Evolutionary conservation across 345 rosid species (phyloP).

Genomic region (Eucalyptus guilfoylei): DNA sequence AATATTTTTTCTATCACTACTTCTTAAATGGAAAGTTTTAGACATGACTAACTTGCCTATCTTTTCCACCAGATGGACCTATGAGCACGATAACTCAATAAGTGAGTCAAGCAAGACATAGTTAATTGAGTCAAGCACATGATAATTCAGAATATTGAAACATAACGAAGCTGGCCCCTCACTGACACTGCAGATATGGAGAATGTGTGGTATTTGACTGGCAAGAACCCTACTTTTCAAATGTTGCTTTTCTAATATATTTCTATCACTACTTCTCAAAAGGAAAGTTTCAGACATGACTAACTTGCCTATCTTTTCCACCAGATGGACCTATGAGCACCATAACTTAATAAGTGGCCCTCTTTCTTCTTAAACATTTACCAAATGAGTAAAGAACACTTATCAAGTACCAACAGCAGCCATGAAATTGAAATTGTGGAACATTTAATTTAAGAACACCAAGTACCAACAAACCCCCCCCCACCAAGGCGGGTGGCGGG

Average conservation of each 20-base stretch:
- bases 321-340: background rate
- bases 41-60: background rate
- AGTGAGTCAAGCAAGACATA: background rate
- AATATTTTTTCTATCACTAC: background rate
- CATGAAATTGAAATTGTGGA: background rate
- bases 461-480: background rate
- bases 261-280: background rate
- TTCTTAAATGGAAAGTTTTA: background rate
- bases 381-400: background rate
- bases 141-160: background rate
- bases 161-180: background rate
- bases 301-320: background rate
- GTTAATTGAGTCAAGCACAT: background rate
- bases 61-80: background rate
- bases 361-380: background rate
- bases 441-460: background rate
- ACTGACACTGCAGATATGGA: background rate
- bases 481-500: too few species aligned
- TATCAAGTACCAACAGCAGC: background rate
- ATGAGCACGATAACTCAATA: background rate
- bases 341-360: background rate
- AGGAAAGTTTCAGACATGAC: background rate
- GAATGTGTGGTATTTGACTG: background rate
- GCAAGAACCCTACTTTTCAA: background rate
- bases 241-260: background rate